A percentile compares a stretch with the other conserved stretches of the same genome.
These are phyloP conservation scores for Alliaria petiolata DNA, from an alignment of 345 rosid genomes.

Conservation along the genomic window DNA sequence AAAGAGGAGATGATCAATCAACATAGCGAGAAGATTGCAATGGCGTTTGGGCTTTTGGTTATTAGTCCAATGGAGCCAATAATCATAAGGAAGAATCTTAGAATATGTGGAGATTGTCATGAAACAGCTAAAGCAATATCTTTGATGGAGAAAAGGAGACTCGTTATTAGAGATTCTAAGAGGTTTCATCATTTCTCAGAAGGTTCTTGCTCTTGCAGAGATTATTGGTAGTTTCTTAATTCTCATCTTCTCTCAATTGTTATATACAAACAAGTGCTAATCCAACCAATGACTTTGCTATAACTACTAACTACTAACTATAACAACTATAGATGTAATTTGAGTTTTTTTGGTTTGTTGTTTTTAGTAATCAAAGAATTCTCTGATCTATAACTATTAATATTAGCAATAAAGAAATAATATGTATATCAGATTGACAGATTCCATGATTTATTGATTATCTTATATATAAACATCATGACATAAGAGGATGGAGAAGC, in stretches of 20 bases:
- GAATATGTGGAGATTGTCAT: constrained; percentile 72
- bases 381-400: no score
- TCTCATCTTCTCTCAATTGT: not conserved
- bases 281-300: no score
- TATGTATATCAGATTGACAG: no score
- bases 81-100: constrained; percentile 63
- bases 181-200: constrained; percentile 69
- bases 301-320: no score
- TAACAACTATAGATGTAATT: no score
- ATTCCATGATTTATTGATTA: not conserved
- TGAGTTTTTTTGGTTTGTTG: no score
- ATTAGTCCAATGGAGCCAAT: constrained; percentile 37
- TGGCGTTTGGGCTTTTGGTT: constrained; percentile 64
- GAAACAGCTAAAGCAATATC: constrained; percentile 48
- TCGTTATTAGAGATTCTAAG: constrained; percentile 63
- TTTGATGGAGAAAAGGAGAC: constrained; percentile 46
- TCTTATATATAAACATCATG: not conserved
- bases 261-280: no score
- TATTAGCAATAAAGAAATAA: no score
- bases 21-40: constrained; percentile 75
- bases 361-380: no score
- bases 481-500: not conserved
- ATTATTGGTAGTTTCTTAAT: constrained; percentile 48
- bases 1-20: constrained; percentile 57
- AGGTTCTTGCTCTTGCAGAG: constrained; percentile 64